Base-by-base conservation (phyloP, 1,284 basidiomycete species). In the Paramarasmius palmivorus region DNA sequence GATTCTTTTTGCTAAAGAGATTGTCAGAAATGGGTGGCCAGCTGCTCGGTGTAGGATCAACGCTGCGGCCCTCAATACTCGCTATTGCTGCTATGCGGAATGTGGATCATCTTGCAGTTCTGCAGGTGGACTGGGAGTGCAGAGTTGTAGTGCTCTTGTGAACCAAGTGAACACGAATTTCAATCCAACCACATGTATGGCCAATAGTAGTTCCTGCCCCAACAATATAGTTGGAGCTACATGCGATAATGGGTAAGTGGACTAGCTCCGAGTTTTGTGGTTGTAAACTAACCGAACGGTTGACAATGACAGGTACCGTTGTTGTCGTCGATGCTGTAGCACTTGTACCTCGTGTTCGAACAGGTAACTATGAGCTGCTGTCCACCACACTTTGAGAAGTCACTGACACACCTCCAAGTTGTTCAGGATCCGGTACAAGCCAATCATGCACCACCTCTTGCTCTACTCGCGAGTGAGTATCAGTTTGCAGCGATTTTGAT, bases 81-180 rank as follows among this genome's bases (percentile, higher is more conserved):
- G 58, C 10, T 61, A 61, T 45, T 61, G 60, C 55, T 61, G 60
- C 53, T 55, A 58, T 23, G 48, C 52, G 4, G 22, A 51, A 6
- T 51, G 38, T 51, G 34, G 42, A 7, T 57, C 56, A 29, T 23
- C 25, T 12, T 44, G 51, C 10, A 55, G 58, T 25, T 7, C 6
- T 8, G 10, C 3, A 10, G 57, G 52, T 1, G 57, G 53, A 1
- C 3, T 19, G 1, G 55, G 53, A 37, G 35, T 55, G 5, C 52
- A 38, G 14, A 10, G n/a, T 8, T 61, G 60, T 26, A 20, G 20
- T 38, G 15, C 54, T 1, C 22, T 50, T 6, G 51, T 58, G 19
- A 56, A 59, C 6, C 52, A 51, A 2, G 49, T 61, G 50, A 34
- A 58, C 25, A 53, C 41, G 22, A 53, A 45, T 15, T 61, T 49